Base-by-base conservation (phyloP, 2,329 filamentous ascomycete species). In the Bimuria novae-zelandiae region DNA sequence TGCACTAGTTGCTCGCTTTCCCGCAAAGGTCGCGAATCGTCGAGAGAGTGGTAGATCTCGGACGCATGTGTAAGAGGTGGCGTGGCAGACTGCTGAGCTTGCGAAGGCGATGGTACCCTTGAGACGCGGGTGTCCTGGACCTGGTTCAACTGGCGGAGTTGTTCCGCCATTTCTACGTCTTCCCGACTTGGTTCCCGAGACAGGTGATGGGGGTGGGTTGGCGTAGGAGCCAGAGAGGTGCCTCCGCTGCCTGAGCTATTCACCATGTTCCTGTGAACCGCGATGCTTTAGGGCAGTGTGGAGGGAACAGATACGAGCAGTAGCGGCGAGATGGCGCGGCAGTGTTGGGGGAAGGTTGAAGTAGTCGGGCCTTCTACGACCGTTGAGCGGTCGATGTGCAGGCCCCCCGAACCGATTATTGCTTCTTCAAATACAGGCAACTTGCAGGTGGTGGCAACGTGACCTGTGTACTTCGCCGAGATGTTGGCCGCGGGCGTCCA, bases 121-220 rank as follows among this genome's bases (percentile, higher is more conserved):
- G 63, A 50, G 19, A 60, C 55, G 32, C 62, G 63, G 37, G 62
- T 56, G 40, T 68, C 68, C 59, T 79, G 75, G 8, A 77, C 75
- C 54, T 79, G 77, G 51, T 76, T 77, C 33, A 80, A 57, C 44
- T 70, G 59, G 49, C 64, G 71, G 22, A 81, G 74, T 56, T 77
- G 76, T 56, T 76, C 74, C 11, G 79, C 79, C 63, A 77, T 74
- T 62, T 81, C 79, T 22, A 80, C 69, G 58, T 81, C 79, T 67
- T 80, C 76, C 58, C 75, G 75, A 49, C 79, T 80, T 3, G 75
- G 75, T 51, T 79, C 71, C 35, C 75, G 64, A 19, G 75, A 72
- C n/a, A 77, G 51, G 14, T 72, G 67, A 47, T 75, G 71, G 5
- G 71, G 69, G 56, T 70, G 65, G 10, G 69, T 70, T 6, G 70